Base-by-base conservation (phyloP, 768 basidiomycete genomes). In the Sutorius australiensis region DNA sequence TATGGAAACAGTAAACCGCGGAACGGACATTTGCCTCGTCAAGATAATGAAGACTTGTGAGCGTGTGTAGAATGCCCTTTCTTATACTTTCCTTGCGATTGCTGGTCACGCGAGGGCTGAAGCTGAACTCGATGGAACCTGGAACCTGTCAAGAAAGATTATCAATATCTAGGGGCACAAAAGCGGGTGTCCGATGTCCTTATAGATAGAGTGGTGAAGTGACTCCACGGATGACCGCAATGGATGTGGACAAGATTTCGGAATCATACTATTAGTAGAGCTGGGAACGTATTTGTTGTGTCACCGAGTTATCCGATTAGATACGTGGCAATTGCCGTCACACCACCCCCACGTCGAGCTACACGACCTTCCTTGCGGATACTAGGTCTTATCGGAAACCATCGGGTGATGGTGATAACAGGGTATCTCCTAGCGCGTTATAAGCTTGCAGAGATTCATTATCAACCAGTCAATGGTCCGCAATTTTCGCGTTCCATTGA, bases 1-100 rank as follows among this genome's bases (percentile, higher is more conserved):
- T 30, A 73, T 44, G 55, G 70, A 67, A 54, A 76, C 72, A n/a
- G 61, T 71, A 63, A 81, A 80, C 43, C 17, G 57, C 31, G 58
- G 46, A 27, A 41, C 12, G 17, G 63, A 39, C 65, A 66, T 66
- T 41, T 46, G 33, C 21, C 36, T 45, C 24, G 51, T 31, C 41
- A 37, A 36, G n/a, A 11, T 33, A 49, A 37, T 57, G 24, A 31
- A 45, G 19, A 16, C 3, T 44, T 37, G 53, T 48, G 28, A 36
- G 41, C 34, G 38, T 21, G 47, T 36, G 30, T 46, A 45, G 21
- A 43, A 46, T 51, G 33, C 28, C 36, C 19, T 34, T 39, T 34
- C 10, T n/a, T 46, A 37, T 48, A 27, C 36, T n/a, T 47, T 53
- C 28, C 36, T 40, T 17, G 33, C 11, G 42, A 48, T 40, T 27